Conservation (phyloP, 73 alveolate genomes). For the Tetrahymena borealis region DNA sequence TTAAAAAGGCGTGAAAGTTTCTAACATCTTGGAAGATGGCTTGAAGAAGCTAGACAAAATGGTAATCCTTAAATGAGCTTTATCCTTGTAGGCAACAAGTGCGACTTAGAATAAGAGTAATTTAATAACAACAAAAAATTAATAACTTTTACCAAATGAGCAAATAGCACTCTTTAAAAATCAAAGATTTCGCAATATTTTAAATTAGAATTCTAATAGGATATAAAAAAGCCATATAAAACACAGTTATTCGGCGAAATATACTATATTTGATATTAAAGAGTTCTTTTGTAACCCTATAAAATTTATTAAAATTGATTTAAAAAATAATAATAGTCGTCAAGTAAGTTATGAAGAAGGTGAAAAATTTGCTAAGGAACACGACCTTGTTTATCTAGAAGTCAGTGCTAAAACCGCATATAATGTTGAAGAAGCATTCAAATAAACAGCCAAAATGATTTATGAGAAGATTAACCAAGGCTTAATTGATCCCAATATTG, state of each 20-base stretch:
- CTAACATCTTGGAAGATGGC: constrained; percentile 79
- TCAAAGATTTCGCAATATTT: too few relatives aligned
- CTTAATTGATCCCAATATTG: constrained; percentile 33
- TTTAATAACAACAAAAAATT: too few relatives aligned
- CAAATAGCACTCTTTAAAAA: constrained; percentile 1
- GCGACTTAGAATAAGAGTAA: constrained; percentile 75
- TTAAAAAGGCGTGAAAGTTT: constrained; percentile 66
- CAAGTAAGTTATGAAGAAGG: constrained; percentile 56
- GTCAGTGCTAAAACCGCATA: constrained; percentile 51
- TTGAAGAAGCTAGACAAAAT: constrained; percentile 82
- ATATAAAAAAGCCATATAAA: too few relatives aligned
- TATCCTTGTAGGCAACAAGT: constrained; percentile 83
- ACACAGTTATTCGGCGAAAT: too few relatives aligned
- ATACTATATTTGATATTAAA: too few relatives aligned
- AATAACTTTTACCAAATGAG: too few relatives aligned
- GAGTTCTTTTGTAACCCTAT: too few relatives aligned
- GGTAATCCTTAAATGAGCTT: constrained; percentile 83
- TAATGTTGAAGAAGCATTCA: constrained; percentile 51
- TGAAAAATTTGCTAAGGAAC: constrained; percentile 43
- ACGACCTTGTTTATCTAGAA: constrained; percentile 50
- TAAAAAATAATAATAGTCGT: constrained; percentile 25
- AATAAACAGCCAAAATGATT: constrained; percentile 35
- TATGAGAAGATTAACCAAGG: constrained; percentile 32
- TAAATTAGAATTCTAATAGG: too few relatives aligned
- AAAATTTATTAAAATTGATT: constrained; percentile 42